These are phyloP conservation scores for Diaporthe batatas DNA, from an alignment of 2,329 filamentous ascomycete genomes.

Conservation along the genomic window DNA sequence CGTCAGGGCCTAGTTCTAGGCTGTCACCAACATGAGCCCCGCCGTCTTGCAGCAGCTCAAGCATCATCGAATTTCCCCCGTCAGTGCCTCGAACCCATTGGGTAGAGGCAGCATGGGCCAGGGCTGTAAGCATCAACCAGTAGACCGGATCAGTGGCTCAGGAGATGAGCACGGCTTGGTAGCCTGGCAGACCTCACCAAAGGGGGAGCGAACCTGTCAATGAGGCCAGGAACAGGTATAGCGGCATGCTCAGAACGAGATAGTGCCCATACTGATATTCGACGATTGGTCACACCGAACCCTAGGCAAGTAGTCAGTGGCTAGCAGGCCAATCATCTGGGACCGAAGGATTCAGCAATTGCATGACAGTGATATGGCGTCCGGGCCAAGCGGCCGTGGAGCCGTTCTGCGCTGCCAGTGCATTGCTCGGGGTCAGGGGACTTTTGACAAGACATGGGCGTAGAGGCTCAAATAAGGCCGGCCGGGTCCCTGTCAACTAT, in stretches of 20 bases:
- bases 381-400: slow-evolving; percentile 30
- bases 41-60: slow-evolving; percentile 26
- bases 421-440: background rate
- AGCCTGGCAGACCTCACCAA: background rate
- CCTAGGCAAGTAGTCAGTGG: slow-evolving; percentile 17
- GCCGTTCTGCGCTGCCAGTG: background rate
- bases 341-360: slow-evolving; percentile 28
- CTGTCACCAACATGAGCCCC: slow-evolving; percentile 26
- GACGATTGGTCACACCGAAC: slow-evolving; percentile 15
- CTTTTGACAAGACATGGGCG: slow-evolving; percentile 13
- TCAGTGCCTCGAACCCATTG: background rate
- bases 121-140: background rate
- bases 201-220: background rate
- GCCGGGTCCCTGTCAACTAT: background rate
- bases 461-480: slow-evolving; percentile 29
- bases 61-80: slow-evolving; percentile 19
- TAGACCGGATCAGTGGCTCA: slow-evolving; percentile 11
- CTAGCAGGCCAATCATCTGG: slow-evolving; percentile 28
- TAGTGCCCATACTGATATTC: slow-evolving; percentile 12
- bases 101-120: background rate
- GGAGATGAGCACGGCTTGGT: slow-evolving; percentile 16
- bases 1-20: slow-evolving; percentile 1
- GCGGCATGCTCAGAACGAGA: slow-evolving; percentile 34
- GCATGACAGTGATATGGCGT: slow-evolving; percentile 12
- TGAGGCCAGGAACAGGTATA: slow-evolving; percentile 28